These are phyloP conservation scores for Aspergillus nidulans DNA, from an alignment of 495 filamentous ascomycete genomes.

Conservation along the genomic window DNA sequence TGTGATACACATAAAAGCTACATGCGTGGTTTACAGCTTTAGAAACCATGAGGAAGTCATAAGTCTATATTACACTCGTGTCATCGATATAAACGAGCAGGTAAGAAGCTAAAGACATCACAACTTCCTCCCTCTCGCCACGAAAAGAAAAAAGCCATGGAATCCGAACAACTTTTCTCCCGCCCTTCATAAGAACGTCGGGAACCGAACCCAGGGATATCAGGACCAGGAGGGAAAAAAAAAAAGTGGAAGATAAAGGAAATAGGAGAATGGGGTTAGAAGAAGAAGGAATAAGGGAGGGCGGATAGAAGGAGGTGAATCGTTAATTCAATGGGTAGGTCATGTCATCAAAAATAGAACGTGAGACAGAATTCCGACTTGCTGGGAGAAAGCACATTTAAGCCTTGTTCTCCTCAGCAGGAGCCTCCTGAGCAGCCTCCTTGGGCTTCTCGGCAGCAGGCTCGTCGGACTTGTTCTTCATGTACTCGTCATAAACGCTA, in stretches of 20 bases:
- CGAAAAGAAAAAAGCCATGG: constrained; percentile 21
- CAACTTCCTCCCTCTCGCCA: constrained; percentile 28
- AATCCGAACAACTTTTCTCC: constrained; percentile 26
- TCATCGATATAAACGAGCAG: constrained; percentile 20
- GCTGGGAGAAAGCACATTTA: constrained; percentile 23
- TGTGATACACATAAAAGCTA: not conserved
- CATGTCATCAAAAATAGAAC: constrained; percentile 42
- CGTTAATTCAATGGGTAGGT: constrained; percentile 28
- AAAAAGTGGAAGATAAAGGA: constrained; percentile 14
- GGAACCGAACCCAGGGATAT: constrained; percentile 49
- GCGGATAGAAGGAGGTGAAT: constrained; percentile 24
- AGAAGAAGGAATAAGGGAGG: constrained; percentile 22
- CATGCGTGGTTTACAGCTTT: not conserved
- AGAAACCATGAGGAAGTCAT: constrained; percentile 30
- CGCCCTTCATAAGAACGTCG: constrained; percentile 39
- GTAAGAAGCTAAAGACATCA: constrained; percentile 32
- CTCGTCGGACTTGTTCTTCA: constrained; percentile 65
- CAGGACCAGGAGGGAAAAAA: constrained; percentile 35
- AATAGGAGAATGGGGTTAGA: constrained; percentile 15
- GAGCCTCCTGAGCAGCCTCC: constrained; percentile 41
- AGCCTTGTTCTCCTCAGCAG: constrained; percentile 46
- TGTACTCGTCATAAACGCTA: constrained; percentile 95
- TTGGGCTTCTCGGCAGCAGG: constrained; percentile 37
- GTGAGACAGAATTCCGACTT: constrained; percentile 34
- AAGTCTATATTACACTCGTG: constrained; percentile 40